Evolutionary conservation across 495 filamentous ascomycete genomes (phyloP).

Genomic region (Aspergillus steynii): DNA sequence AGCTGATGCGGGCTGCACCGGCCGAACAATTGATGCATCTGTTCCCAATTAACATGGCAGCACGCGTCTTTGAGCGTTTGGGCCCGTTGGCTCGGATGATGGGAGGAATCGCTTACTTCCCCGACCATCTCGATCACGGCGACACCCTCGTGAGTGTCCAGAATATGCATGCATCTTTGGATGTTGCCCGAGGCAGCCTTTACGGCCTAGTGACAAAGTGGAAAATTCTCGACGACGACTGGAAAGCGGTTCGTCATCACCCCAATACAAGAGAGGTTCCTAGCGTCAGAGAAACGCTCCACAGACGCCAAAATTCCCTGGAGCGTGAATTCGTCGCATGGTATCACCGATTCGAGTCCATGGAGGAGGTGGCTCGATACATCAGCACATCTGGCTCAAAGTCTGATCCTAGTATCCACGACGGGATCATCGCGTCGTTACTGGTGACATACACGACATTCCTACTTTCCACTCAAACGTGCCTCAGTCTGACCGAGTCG

Average conservation of each 20-base stretch:
- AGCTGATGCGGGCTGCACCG: conserved; percentile 13
- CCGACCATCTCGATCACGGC: not conserved
- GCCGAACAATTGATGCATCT: too few relatives aligned
- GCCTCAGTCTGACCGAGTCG: conserved; percentile 11
- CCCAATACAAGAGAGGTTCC: not conserved
- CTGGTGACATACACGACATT: not conserved
- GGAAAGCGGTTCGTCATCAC: not conserved
- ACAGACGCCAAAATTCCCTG: not conserved
- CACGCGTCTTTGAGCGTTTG: not conserved
- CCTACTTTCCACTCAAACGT: conserved; percentile 8
- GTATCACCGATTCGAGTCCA: not conserved
- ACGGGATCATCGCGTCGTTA: not conserved
- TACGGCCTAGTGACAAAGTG: conserved; percentile 9
- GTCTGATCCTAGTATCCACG: not conserved
- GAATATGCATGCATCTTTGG: not conserved
- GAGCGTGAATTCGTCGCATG: conserved; percentile 1
- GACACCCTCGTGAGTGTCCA: not conserved
- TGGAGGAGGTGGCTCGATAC: not conserved
- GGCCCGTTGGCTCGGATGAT: not conserved
- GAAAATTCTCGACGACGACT: conserved; percentile 10
- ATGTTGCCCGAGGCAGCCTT: not conserved
- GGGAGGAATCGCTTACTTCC: not conserved
- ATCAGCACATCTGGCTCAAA: not conserved
- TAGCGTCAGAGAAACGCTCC: not conserved
- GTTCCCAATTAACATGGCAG: not conserved